phyloP scores from a whole-genome alignment of 1,284 basidiomycete genomes.

The Tremellales sp. region DNA sequence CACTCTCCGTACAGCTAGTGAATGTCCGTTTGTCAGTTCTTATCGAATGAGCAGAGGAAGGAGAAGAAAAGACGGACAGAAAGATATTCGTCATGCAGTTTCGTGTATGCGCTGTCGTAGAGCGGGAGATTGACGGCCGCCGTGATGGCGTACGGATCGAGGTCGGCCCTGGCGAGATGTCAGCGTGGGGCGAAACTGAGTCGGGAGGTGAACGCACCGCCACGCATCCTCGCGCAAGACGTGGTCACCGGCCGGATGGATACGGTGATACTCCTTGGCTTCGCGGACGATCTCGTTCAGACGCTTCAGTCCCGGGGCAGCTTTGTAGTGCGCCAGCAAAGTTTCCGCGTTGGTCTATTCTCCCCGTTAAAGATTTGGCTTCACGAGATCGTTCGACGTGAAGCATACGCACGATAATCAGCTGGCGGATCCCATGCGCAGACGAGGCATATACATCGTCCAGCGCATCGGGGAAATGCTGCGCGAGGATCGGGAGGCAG shows the following conservation, averaged over 20 bases:
- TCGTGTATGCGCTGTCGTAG: conserved; percentile 41
- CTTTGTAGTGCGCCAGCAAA: conserved; percentile 35
- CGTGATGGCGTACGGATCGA: conserved; percentile 36
- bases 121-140: conserved; percentile 37
- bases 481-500: conserved; percentile 36
- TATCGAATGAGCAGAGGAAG: neutral
- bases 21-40: conserved; percentile 1
- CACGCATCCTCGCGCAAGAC: conserved; percentile 31
- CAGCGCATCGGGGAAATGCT: conserved; percentile 25
- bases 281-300: conserved; percentile 38
- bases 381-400: neutral
- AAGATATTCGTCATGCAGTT: conserved; percentile 39
- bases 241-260: conserved; percentile 9
- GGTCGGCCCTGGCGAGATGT: conserved; percentile 27
- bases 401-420: conserved; percentile 29
- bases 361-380: too few species aligned
- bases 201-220: conserved; percentile 27
- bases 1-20: conserved; percentile 32
- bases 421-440: conserved; percentile 24
- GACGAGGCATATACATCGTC: conserved; percentile 26
- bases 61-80: conserved; percentile 23
- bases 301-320: conserved; percentile 24
- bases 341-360: conserved; percentile 23
- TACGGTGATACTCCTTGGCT: conserved; percentile 20
- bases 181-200: neutral